A percentile compares a stretch with the other conserved stretches of the same genome.
These are phyloP conservation scores for Kregervanrija delftensis DNA, from an alignment of 805 yeast species.

Conservation along the genomic window DNA sequence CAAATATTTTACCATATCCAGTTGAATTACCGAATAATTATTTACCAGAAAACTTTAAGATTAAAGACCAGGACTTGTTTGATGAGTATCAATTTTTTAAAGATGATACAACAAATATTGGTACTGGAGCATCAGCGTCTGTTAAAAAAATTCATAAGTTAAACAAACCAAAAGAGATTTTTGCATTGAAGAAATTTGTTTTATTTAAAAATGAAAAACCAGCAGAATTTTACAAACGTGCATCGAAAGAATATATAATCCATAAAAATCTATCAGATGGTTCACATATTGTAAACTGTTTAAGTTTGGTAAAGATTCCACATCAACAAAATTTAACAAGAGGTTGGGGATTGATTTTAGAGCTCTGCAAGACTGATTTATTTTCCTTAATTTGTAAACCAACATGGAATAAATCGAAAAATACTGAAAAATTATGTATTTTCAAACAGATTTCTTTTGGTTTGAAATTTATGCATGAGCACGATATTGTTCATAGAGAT, in stretches of 20 bases:
- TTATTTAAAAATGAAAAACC: constrained; percentile 60
- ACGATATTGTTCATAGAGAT: constrained; percentile 87
- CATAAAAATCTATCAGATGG: constrained; percentile 48
- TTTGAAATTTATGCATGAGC: constrained; percentile 59
- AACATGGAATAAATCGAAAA: constrained; percentile 50
- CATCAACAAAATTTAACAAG: constrained; percentile 47
- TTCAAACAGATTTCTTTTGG: constrained; percentile 70
- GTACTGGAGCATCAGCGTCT: constrained; percentile 71
- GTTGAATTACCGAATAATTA: constrained; percentile 63
- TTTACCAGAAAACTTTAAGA: constrained; percentile 51
- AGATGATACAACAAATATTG: constrained; percentile 45
- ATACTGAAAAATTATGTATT: constrained; percentile 56
- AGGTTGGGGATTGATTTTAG: constrained; percentile 80
- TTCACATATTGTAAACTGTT: constrained; percentile 59
- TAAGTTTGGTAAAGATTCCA: constrained; percentile 51
- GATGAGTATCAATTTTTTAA: constrained; percentile 49
- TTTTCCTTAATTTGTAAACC: constrained; percentile 52
- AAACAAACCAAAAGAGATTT: constrained; percentile 37
- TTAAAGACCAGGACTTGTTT: constrained; percentile 43
- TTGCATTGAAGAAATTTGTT: constrained; percentile 64
- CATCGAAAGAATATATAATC: constrained; percentile 62
- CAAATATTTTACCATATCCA: constrained; percentile 54
- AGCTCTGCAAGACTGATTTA: constrained; percentile 53
- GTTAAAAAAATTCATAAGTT: constrained; percentile 45
- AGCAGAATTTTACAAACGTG: constrained; percentile 65